phyloP scores from a whole-genome alignment of 345 rosid genomes.

The Jatropha curcas region DNA sequence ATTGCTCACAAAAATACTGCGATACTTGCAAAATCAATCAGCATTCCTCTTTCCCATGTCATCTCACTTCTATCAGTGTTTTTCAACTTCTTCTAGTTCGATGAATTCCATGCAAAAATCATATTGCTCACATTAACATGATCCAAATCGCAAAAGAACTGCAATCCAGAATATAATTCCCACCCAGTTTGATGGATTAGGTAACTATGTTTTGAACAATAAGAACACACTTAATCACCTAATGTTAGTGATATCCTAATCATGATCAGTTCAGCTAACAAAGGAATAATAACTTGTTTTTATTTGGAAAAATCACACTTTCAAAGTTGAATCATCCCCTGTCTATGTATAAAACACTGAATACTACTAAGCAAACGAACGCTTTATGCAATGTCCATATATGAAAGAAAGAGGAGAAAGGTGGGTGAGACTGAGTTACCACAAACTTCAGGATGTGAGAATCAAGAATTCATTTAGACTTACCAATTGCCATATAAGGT shows the following conservation, averaged over 20 bases:
- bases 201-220: background rate
- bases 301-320: background rate
- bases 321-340: background rate
- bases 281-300: background rate
- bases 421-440: background rate
- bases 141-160: too few relatives aligned
- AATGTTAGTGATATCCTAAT: background rate
- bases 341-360: background rate
- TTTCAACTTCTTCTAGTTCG: too few relatives aligned
- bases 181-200: too few relatives aligned
- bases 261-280: background rate
- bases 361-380: background rate
- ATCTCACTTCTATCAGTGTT: too few relatives aligned
- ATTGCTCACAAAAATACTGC: too few relatives aligned
- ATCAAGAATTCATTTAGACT: constrained; percentile 21
- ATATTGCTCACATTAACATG: too few relatives aligned
- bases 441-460: constrained; percentile 19
- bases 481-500: constrained; percentile 85
- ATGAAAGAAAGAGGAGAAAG: too few relatives aligned
- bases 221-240: background rate
- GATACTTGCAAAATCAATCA: too few relatives aligned
- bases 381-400: background rate
- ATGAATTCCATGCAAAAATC: too few relatives aligned
- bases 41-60: too few relatives aligned
- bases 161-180: too few relatives aligned